phyloP scores from a whole-genome alignment of 768 basidiomycete species.

The Mycena galopus region DNA sequence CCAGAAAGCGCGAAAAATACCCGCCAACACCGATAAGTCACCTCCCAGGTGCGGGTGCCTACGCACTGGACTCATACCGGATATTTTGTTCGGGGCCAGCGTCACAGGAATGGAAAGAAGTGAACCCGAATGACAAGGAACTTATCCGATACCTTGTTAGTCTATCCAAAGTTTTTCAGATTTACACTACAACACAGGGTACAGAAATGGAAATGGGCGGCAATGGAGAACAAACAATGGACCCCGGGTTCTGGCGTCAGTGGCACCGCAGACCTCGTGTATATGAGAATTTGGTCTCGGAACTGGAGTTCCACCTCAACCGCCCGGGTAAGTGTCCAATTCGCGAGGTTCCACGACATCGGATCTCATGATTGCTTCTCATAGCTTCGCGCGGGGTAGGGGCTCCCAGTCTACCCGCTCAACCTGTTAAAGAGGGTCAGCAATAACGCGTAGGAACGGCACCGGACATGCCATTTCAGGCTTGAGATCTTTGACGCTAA shows the following conservation, averaged over 20 bases:
- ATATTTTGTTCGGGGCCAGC: conserved; percentile 67
- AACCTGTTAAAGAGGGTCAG: conserved; percentile 53
- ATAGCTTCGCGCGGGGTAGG: conserved; percentile 35
- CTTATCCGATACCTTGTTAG: conserved; percentile 75
- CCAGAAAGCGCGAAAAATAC: conserved; percentile 49
- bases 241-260: conserved; percentile 58
- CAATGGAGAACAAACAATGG: conserved; percentile 65
- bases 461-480: conserved; percentile 76
- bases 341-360: neutral
- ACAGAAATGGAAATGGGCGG: conserved; percentile 83
- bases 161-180: neutral
- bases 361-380: neutral
- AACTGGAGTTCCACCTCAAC: conserved; percentile 44
- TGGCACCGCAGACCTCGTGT: conserved; percentile 51
- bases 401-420: conserved; percentile 80
- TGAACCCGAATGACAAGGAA: conserved; percentile 78
- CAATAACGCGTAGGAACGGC: neutral
- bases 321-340: neutral
- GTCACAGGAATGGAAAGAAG: conserved; percentile 70
- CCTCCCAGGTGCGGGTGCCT: conserved; percentile 74
- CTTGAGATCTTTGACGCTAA: conserved; percentile 70
- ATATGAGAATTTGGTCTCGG: conserved; percentile 56
- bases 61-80: conserved; percentile 82
- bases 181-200: neutral
- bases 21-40: conserved; percentile 66